Evolutionary conservation across 179 eudicot genomes (phyloP), one percentile per base, ranked within the genome.

Genomic region (Drosera spatulata): DNA sequence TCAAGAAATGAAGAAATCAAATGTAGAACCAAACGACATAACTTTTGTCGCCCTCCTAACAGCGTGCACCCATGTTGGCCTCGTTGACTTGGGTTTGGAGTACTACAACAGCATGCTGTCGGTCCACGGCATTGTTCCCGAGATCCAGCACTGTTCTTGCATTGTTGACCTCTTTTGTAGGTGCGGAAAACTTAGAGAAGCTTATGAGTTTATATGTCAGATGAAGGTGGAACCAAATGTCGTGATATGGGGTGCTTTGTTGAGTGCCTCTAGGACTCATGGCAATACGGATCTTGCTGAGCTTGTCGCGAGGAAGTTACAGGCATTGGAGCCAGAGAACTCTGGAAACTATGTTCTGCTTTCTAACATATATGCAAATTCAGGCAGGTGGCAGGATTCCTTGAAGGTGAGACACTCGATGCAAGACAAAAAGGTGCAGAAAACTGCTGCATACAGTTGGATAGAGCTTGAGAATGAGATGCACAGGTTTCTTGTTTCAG

Each of bases 381-480:
- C 72, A 38, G 87, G 81, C 12, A 68, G 68, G 62, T 82, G 87
- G 87, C 76, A 79, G 15, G 76, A 85, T 53, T 79, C 85, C 48
- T 58, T 38, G 42, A 73, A 68, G 61, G 72, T 80, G 41, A 63
- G 83, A 62, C 69, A 59, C 45, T 69, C 66, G 42, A 85, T 85
- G 91, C 73, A 56, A 53, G 66, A 61, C 44, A 75, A 75, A 71
- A 79, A 77, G 41, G 76, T 82, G 54, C 75, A 45, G 73, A 85
- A 85, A 71, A 78, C 73, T 62, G 71, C 81, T 58, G 91, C 85
- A 42, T 85, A 71, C 68, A 85, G 87, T 63, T 82, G 87, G 91
- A 78, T 85, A 53, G 87, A 80, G 51, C 60, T 69, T 58, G 81
- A 78, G 10, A 73, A 82, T n/a, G 67, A 68, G 56, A 82, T 85